Evolutionary conservation across 495 filamentous ascomycete species (phyloP).

Genomic region (Neurospora intermedia): DNA sequence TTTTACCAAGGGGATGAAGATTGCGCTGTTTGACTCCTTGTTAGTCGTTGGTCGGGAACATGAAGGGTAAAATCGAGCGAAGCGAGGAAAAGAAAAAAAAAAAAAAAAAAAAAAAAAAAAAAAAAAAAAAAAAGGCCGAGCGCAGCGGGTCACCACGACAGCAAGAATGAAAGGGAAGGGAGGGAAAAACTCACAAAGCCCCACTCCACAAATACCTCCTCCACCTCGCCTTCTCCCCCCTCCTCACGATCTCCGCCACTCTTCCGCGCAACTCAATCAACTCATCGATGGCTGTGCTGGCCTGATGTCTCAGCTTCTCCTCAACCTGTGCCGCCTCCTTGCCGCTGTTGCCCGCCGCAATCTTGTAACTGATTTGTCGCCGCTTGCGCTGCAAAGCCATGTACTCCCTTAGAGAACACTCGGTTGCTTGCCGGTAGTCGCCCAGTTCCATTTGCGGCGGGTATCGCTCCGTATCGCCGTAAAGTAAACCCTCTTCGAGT

Average conservation of each 20-base stretch:
- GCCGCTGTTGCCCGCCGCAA: background rate
- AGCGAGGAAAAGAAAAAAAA: background rate
- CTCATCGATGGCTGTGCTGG: conserved; percentile 22
- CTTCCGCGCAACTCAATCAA: conserved; percentile 20
- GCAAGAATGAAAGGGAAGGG: background rate
- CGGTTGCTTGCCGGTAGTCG: conserved; percentile 13
- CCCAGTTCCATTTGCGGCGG: background rate
- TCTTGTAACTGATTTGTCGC: conserved; percentile 1
- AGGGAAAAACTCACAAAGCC: conserved; percentile 22
- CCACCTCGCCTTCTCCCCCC: conserved; percentile 30
- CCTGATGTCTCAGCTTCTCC: conserved; percentile 25
- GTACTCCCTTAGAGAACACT: conserved; percentile 28
- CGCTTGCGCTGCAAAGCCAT: conserved; percentile 19
- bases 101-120: background rate
- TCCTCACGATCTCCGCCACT: conserved; percentile 20
- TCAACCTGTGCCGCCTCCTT: conserved; percentile 14
- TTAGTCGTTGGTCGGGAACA: too few relatives aligned
- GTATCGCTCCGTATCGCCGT: background rate
- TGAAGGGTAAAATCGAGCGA: background rate
- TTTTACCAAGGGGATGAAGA: conserved; percentile 33
- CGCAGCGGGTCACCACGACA: too few relatives aligned
- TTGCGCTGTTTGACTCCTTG: conserved; percentile 16
- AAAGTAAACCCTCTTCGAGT: background rate
- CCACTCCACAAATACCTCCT: conserved; percentile 31
- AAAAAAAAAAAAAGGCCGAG: background rate